Percentiles rank a stretch among this genome's conserved stretches.
Evolutionary conservation across 2,329 filamentous ascomycete species (phyloP).

Genomic region (Metarhizium brunneum): DNA sequence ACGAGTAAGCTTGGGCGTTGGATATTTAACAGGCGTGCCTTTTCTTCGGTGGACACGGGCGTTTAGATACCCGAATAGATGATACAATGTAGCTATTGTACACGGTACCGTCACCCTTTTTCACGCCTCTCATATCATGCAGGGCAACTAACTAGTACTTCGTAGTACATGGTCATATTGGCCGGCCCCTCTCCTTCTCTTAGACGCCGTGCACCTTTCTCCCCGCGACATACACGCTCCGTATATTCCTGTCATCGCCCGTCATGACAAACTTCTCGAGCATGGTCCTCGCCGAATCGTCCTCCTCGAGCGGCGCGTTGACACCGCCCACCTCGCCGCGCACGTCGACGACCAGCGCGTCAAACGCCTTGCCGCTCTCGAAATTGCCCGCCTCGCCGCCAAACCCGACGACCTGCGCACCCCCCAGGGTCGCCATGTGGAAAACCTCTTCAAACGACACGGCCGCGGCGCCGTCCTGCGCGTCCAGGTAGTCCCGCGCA

Average conservation of each 20-base stretch:
- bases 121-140: too few relatives aligned
- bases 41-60: neutral
- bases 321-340: slow-evolving; percentile 22
- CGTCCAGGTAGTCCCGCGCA: slow-evolving; percentile 32
- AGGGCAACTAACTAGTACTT: too few relatives aligned
- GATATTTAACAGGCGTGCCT: neutral
- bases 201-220: slow-evolving; percentile 15
- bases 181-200: neutral
- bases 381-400: slow-evolving; percentile 47
- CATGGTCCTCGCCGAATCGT: slow-evolving; percentile 33
- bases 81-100: neutral
- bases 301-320: slow-evolving; percentile 44
- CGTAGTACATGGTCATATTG: too few relatives aligned
- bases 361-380: slow-evolving; percentile 50
- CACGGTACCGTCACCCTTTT: too few relatives aligned
- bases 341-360: slow-evolving; percentile 43
- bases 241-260: slow-evolving; percentile 54
- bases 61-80: neutral
- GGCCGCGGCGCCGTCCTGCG: slow-evolving; percentile 29
- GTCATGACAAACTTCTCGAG: slow-evolving; percentile 60
- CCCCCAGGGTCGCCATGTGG: slow-evolving; percentile 51
- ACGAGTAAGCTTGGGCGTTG: neutral
- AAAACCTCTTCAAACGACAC: slow-evolving; percentile 45
- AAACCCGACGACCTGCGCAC: slow-evolving; percentile 48
- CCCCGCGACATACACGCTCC: slow-evolving; percentile 43